A percentile compares a stretch with the other conserved stretches of the same genome.
Evolutionary conservation across 306 rosid genomes (phyloP).

Genomic region (Sechiopsis laciniata): DNA sequence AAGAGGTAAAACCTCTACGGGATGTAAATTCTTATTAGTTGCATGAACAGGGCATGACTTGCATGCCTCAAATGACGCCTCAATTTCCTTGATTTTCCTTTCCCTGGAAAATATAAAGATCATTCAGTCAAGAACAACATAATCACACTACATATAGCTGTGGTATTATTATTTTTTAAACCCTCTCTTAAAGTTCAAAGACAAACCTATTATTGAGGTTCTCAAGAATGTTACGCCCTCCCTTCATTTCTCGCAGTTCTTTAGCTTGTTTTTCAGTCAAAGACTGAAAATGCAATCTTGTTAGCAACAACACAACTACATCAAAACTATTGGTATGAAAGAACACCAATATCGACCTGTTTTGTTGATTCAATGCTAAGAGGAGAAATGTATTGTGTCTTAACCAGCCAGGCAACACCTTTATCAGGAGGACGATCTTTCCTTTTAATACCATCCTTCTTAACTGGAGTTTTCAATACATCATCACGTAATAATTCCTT

Average conservation of each 20-base stretch:
- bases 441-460: conserved; percentile 76
- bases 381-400: conserved; percentile 96
- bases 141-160: conserved; percentile 5
- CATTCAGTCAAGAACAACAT: conserved; percentile 11
- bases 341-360: conserved; percentile 44
- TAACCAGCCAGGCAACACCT: conserved; percentile 99
- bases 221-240: conserved; percentile 62
- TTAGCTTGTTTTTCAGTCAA: conserved; percentile 96
- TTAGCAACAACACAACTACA: conserved; percentile 19
- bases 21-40: conserved; percentile 71
- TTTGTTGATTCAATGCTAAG: conserved; percentile 83
- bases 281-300: conserved; percentile 44
- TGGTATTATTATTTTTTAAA: background rate
- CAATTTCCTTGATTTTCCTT: conserved; percentile 87
- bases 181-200: conserved; percentile 4
- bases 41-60: conserved; percentile 89
- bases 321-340: conserved; percentile 23
- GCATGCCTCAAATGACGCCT: conserved; percentile 97
- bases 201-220: conserved; percentile 66
- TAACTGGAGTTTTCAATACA: conserved; percentile 66
- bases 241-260: conserved; percentile 82
- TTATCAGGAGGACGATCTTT: conserved; percentile 96
- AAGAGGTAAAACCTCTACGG: conserved; percentile 89
- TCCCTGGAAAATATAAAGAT: conserved; percentile 50
- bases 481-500: conserved; percentile 89